Base-by-base conservation (phyloP, 768 basidiomycete genomes). In the Pulveroboletus sp. region DNA sequence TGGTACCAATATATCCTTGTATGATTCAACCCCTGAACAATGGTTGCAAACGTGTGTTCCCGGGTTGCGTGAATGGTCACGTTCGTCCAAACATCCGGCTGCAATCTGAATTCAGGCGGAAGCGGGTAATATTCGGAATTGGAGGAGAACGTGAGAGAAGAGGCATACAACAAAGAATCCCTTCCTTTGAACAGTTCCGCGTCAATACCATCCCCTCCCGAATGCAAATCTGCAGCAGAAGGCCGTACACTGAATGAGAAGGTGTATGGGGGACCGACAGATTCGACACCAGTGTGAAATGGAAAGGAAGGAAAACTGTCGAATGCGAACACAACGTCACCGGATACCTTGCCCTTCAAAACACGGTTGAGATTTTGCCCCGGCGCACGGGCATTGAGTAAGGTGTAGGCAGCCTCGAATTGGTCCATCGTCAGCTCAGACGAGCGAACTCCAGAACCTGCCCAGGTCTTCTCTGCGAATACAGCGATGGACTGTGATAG, bases 221-320 rank as follows among this genome's bases (percentile, higher is more conserved):
- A 53, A 39, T 37, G 37, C 10, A 53, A 36, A 37, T 58, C 60
- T 2, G 27, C 32, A 10, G 55, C n/a, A n/a, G 53, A 35, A 13
- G 71, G 71, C 17, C 66, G 63, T n/a, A 75, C 60, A 21, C 61
- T 65, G 63, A 74, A 74, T 5, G 61, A 67, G 13, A 76, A 54
- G 14, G 70, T 72, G 53, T 76, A 75, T 9, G 73, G 73, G 7
- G 74, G 74, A 8, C 74, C 74, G 7, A 75, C 69, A 4, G 73
- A 74, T 31, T 64, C 59, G 46, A 71, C 59, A 6, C 54, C 54
- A 0, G 73, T 72, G 39, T 45, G 30, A 21, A 70, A 53, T 1
- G 63, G 67, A 11, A 55, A 38, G 24, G 31, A 41, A 5, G 59
- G 50, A 8, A 66, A 36, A 2, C 36, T 45, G 1, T 62, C 49